A percentile compares a stretch with the other conserved stretches of the same genome.
These are phyloP conservation scores for Claviceps humidiphila DNA, from an alignment of 2,329 filamentous ascomycete species.

Conservation along the genomic window DNA sequence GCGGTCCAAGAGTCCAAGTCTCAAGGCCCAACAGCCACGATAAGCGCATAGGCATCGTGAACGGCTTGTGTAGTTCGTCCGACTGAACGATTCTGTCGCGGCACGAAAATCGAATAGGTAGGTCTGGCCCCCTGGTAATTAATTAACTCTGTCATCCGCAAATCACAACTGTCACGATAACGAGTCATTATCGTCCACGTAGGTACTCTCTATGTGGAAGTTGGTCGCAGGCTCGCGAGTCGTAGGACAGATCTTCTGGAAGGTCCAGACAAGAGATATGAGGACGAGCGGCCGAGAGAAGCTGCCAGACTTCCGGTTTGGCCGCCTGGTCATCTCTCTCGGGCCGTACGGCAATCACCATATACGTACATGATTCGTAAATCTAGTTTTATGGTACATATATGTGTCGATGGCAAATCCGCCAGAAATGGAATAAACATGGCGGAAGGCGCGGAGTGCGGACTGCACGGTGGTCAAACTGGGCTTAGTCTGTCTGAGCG, in stretches of 20 bases:
- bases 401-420: slow-evolving; percentile 11
- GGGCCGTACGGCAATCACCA: too few relatives aligned
- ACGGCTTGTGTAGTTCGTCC: neutral
- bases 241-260: too few relatives aligned
- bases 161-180: too few relatives aligned
- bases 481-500: slow-evolving; percentile 24
- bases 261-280: too few relatives aligned
- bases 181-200: too few relatives aligned
- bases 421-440: slow-evolving; percentile 10
- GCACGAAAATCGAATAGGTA: neutral
- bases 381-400: neutral
- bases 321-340: too few relatives aligned
- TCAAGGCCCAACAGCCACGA: neutral
- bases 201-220: too few relatives aligned
- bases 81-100: neutral
- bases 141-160: too few relatives aligned
- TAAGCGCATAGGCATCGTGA: too few relatives aligned
- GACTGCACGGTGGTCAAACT: slow-evolving; percentile 16
- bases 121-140: neutral
- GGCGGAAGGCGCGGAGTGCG: slow-evolving; percentile 11
- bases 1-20: neutral
- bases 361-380: neutral
- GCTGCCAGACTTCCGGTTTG: too few relatives aligned
- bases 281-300: too few relatives aligned
- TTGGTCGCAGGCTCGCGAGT: too few relatives aligned